These are phyloP conservation scores for Fusarium oligoseptatum DNA, from an alignment of 2,329 filamentous ascomycete species.

Conservation along the genomic window DNA sequence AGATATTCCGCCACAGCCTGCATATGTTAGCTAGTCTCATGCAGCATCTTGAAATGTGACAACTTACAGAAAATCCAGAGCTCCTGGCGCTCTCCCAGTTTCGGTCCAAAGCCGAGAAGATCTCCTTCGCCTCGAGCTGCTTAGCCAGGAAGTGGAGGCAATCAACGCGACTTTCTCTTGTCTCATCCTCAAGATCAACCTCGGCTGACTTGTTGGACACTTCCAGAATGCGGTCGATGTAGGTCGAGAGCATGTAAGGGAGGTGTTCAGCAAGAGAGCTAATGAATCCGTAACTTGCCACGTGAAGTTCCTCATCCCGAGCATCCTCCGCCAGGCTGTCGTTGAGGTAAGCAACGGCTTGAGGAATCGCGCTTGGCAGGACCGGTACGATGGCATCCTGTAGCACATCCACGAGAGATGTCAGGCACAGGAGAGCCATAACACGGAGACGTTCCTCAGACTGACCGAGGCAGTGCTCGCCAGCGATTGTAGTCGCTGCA, in stretches of 20 bases:
- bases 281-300: conserved; percentile 85
- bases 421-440: conserved; percentile 89
- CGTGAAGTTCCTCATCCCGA: conserved; percentile 76
- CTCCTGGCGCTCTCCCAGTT: conserved; percentile 77
- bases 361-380: conserved; percentile 80
- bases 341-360: conserved; percentile 78
- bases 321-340: conserved; percentile 68
- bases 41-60: conserved; percentile 10
- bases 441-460: conserved; percentile 79
- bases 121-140: conserved; percentile 81
- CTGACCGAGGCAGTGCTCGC: conserved; percentile 81
- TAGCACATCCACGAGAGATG: conserved; percentile 89
- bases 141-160: conserved; percentile 82
- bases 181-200: conserved; percentile 70
- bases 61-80: conserved; percentile 72
- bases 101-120: conserved; percentile 78
- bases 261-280: conserved; percentile 84
- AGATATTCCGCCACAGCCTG: conserved; percentile 78
- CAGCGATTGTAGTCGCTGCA: conserved; percentile 82
- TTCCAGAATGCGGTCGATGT: conserved; percentile 78
- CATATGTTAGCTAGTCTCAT: conserved; percentile 48
- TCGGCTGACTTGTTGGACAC: conserved; percentile 80
- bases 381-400: conserved; percentile 88
- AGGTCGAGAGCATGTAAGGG: conserved; percentile 88
- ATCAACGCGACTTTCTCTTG: conserved; percentile 73